A percentile compares a stretch with the other conserved stretches of the same genome.
phyloP scores from a whole-genome alignment of 371 early-diverging fungal genomes.

The Circinella umbellata region DNA sequence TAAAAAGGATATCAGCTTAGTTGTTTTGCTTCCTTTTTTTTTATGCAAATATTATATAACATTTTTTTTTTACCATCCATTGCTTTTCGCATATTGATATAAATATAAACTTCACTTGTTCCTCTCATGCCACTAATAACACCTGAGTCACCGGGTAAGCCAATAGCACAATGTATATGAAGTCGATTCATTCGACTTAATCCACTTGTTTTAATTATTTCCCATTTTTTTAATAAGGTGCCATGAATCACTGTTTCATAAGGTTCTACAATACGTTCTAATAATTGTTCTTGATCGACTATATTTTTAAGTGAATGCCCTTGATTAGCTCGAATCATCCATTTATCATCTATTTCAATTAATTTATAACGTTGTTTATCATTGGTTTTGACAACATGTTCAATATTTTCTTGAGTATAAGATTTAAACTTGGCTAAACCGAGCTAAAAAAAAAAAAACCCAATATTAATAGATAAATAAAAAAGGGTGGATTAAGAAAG shows the following conservation, averaged over 20 bases:
- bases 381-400: conserved; percentile 69
- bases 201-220: conserved; percentile 56
- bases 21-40: too few species aligned
- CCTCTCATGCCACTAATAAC: conserved; percentile 81
- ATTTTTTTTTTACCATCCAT: too few species aligned
- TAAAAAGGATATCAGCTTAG: too few species aligned
- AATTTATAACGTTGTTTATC: conserved; percentile 84
- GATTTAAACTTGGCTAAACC: conserved; percentile 57
- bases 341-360: conserved; percentile 35
- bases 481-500: too few species aligned
- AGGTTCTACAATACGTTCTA: conserved; percentile 14
- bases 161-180: conserved; percentile 89
- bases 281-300: conserved; percentile 46
- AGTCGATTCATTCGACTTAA: conserved; percentile 80
- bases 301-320: conserved; percentile 72
- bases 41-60: too few species aligned
- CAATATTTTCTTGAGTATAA: conserved; percentile 57
- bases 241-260: conserved; percentile 60
- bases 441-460: conserved; percentile 37
- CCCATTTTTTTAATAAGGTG: conserved; percentile 65
- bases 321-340: conserved; percentile 84
- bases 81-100: conserved; percentile 73
- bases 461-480: too few species aligned
- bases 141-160: conserved; percentile 65
- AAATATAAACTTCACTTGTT: conserved; percentile 71